Evolutionary conservation across 2,329 filamentous ascomycete species (phyloP), one percentile per base, ranked within the genome.

Genomic region (Diaporthe citri): DNA sequence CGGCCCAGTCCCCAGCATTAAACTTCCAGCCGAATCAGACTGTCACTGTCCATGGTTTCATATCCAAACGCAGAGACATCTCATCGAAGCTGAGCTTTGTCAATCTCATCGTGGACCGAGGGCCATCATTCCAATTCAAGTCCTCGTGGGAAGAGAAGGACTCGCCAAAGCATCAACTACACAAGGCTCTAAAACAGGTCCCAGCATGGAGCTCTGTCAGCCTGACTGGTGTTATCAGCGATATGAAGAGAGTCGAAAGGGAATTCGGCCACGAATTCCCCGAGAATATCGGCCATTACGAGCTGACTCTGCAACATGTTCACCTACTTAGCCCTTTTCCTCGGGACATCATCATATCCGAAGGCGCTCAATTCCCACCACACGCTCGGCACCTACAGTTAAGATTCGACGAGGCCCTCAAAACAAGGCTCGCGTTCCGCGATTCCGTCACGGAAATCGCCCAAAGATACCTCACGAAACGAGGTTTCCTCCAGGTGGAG

Each of bases 371-470:
- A 0, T 98, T 97, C 80, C 89, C 93, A 0, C 90, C 92, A 0
- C 90, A 94, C 66, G 90, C 93, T 74, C 92, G 97, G 31, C 94
- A 98, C 83, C 85, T 98, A 25, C 95, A 98, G 79, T 88, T 99
- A 59, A 92, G 96, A 41, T 96, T 94, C 72, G 92, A 95, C 73
- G 82, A 85, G 10, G 84, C 89, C 28, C 86, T 98, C 6, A 90
- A 91, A 31, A 84, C 93, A 1, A 91, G 95, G 5, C 87, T 99
- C 3, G 82, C 86, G 1, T 93, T 96, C 77, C 91, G 97, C n/a
- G 88, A 91, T 34, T 86, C 87, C 77, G 87, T 93, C 5, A 87
- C 84, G 51, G 87, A 86, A 6, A 87, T 72, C 87, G 74, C 84
- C 87, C 43, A 91, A 87, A 77, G 87, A 12, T 87, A 89, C 73